Base-by-base conservation (phyloP, 352 stramenopile genomes). In the Globisporangium alternatum region DNA sequence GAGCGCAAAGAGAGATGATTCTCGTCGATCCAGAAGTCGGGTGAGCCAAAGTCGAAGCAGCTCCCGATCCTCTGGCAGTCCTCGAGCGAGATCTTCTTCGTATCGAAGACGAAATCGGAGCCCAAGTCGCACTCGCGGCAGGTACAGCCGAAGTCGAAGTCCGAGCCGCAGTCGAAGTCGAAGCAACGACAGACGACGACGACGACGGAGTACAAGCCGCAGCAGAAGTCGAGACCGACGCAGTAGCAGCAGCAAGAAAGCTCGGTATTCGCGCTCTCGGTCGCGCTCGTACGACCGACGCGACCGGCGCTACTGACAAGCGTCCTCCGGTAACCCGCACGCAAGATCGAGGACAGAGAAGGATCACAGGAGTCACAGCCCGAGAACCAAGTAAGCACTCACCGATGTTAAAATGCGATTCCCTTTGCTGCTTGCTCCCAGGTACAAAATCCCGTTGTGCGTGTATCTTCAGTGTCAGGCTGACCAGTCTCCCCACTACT, bases 91-190 rank as follows among this genome's bases (percentile, higher is more conserved):
- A 12, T 66, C 56, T n/a, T 37, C 37, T 22, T 48, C 49, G 21
- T 48, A 44, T 43, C 49, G 58, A 47, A 28, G 22, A 35, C 41
- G 28, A 17, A 35, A 31, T 25, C 60, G 39, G 13, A 60, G 58
- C 35, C 54, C 55, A 45, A 35, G 35, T 44, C 54, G 52, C 22
- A 35, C 30, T 44, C 54, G 52, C 28, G 64, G 66, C 19, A 41
- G 48, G 15, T 60, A 59, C 30, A 70, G 64, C 53, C 60, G 41
- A 4, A 74, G 57, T 21, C 60, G 39, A 33, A 74, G 65, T 43
- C 61, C 51, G 28, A 72, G 66, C 49, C 35, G 47, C 22, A 33
- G 57, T 51, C 69, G 76, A 1, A 80, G 76, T 41, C 62, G 70
- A 21, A 81, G 71, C 43, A 55, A 68, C 1, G 70, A 67, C 53